Evolutionary conservation across 2,329 filamentous ascomycete genomes (phyloP).

Genomic region (Sporothrix inflata): DNA sequence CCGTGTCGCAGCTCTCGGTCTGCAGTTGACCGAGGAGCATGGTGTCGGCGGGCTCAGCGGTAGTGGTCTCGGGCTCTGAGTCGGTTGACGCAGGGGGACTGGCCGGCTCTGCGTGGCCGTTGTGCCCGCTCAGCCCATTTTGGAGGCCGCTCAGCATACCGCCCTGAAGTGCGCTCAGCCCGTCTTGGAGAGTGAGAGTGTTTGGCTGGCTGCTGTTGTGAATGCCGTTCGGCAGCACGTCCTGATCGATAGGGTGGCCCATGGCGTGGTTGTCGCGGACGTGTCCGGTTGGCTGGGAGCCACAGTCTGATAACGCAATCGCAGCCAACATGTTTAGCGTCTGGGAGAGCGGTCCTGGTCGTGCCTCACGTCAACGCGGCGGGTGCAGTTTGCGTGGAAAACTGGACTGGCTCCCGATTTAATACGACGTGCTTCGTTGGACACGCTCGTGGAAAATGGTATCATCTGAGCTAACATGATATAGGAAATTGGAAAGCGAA

Average conservation of each 20-base stretch:
- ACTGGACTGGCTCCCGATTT: slow-evolving; percentile 18
- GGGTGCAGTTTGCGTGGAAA: background rate
- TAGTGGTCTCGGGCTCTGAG: background rate
- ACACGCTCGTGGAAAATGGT: slow-evolving; percentile 19
- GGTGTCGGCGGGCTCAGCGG: background rate
- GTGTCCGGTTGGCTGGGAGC: background rate
- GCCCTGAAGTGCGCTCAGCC: background rate
- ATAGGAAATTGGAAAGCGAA: slow-evolving; percentile 8
- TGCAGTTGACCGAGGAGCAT: slow-evolving; percentile 22
- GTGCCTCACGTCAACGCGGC: background rate
- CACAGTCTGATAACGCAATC: slow-evolving; percentile 25
- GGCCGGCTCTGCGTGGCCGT: slow-evolving; percentile 3
- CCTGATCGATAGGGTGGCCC: background rate
- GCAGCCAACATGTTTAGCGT: slow-evolving; percentile 15
- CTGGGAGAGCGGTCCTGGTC: background rate
- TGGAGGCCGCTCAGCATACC: background rate
- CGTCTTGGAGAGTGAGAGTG: background rate
- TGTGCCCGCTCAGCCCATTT: background rate
- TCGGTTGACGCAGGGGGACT: background rate
- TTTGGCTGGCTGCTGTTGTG: background rate
- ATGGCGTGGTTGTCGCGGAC: background rate
- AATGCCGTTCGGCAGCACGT: background rate
- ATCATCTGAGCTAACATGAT: slow-evolving; percentile 26
- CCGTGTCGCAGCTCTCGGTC: slow-evolving; percentile 22
- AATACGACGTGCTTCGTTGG: slow-evolving; percentile 13